These are phyloP conservation scores for Colletotrichum limetticola DNA, from an alignment of 2,329 filamentous ascomycete genomes.

Conservation along the genomic window DNA sequence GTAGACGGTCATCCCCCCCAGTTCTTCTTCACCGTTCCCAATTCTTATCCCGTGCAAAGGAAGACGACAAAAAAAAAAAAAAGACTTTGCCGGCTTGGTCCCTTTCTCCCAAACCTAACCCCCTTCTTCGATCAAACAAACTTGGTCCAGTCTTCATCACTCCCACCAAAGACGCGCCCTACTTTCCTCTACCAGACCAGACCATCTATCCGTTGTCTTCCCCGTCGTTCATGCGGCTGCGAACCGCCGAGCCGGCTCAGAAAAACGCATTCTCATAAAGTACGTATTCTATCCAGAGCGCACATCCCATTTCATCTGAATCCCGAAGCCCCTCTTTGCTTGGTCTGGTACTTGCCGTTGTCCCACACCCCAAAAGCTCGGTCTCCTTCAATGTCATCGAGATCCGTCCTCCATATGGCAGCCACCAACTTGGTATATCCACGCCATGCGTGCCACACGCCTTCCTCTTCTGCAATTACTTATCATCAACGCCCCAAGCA, in stretches of 20 bases:
- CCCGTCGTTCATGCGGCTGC: conserved; percentile 30
- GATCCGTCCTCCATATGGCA: conserved; percentile 30
- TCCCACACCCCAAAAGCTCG: conserved; percentile 36
- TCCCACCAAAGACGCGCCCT: neutral
- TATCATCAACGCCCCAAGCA: conserved; percentile 19
- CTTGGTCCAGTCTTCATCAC: conserved; percentile 5
- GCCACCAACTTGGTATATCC: conserved; percentile 35
- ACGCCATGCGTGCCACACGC: conserved; percentile 29
- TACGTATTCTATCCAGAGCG: conserved; percentile 31
- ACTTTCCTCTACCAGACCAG: neutral
- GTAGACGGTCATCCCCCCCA: conserved; percentile 8
- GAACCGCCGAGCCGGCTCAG: conserved; percentile 20
- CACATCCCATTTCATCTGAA: conserved; percentile 32
- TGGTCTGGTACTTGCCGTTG: conserved; percentile 35
- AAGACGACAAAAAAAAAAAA: conserved; percentile 17
- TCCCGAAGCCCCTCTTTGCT: conserved; percentile 33
- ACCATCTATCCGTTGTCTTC: neutral
- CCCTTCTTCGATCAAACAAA: conserved; percentile 23
- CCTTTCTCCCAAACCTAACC: conserved; percentile 9
- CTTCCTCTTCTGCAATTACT: conserved; percentile 4
- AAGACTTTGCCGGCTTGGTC: conserved; percentile 29
- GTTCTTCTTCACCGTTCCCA: conserved; percentile 30
- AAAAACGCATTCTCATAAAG: conserved; percentile 18
- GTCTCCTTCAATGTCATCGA: conserved; percentile 37
- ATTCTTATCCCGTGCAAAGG: neutral